Conservation (phyloP, 345 rosid species). For the Syzygium jambos region DNA sequence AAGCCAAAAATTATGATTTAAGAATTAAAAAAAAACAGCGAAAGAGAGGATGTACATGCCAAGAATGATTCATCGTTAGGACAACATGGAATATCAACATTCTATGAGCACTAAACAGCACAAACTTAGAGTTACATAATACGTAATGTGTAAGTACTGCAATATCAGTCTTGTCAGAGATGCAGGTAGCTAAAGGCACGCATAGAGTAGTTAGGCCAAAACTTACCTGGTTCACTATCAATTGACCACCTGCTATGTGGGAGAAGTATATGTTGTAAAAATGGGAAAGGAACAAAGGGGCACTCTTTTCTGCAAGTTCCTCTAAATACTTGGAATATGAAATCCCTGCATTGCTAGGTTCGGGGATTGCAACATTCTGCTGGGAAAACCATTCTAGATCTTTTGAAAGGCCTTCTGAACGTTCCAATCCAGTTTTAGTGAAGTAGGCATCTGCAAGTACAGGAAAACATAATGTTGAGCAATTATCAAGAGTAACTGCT, state of each 20-base stretch:
- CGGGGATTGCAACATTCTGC: constrained; percentile 39
- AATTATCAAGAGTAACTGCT: not conserved
- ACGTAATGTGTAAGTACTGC: not conserved
- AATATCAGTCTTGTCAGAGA: not conserved
- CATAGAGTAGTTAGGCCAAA: not conserved
- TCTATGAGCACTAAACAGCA: not conserved
- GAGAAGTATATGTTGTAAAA: constrained; percentile 88
- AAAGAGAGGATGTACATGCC: not conserved
- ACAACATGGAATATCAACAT: not conserved
- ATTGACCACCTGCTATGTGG: constrained; percentile 85
- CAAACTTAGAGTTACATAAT: not conserved
- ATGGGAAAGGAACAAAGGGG: constrained; percentile 76
- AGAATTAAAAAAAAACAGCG: not conserved
- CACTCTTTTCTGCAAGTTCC: constrained; percentile 57
- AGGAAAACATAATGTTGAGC: not conserved
- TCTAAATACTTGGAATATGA: constrained; percentile 61
- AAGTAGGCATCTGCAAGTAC: constrained; percentile 64
- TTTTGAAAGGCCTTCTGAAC: constrained; percentile 45
- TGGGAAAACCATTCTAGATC: constrained; percentile 64
- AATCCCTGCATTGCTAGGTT: constrained; percentile 55
- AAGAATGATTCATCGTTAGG: not conserved
- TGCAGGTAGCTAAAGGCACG: not conserved
- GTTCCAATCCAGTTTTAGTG: constrained; percentile 79
- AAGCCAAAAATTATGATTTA: not conserved
- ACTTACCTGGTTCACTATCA: constrained; percentile 54